Evolutionary conservation across 768 basidiomycete genomes (phyloP).

Genomic region (Xerocomus potaroensis): DNA sequence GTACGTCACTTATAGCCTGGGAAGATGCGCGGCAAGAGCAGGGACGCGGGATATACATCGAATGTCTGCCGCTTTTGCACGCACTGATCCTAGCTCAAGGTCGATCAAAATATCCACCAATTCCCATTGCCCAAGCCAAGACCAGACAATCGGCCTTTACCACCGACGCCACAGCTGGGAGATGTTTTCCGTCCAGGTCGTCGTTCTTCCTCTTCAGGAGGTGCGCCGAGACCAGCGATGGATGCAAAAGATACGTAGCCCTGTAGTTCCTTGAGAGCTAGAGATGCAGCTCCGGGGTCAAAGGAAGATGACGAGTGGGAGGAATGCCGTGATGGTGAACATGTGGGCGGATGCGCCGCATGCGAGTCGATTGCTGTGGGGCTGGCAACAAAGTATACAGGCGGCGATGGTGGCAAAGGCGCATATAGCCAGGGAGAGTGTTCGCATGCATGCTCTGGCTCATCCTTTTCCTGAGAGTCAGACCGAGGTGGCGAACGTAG

Average conservation of each 20-base stretch:
- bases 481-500: constrained; percentile 19
- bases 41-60: constrained; percentile 1
- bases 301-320: constrained; percentile 38
- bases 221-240: constrained; percentile 63
- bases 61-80: constrained; percentile 3
- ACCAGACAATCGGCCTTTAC: constrained; percentile 17
- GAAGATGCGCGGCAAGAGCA: constrained; percentile 6
- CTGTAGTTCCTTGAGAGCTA: constrained; percentile 48
- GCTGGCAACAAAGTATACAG: constrained; percentile 20
- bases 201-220: constrained; percentile 44
- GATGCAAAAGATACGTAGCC: constrained; percentile 69
- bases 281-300: constrained; percentile 60
- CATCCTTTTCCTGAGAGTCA: constrained; percentile 17
- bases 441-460: constrained; percentile 7
- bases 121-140: constrained; percentile 29
- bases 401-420: constrained; percentile 29
- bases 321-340: constrained; percentile 12
- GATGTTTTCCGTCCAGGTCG: constrained; percentile 21
- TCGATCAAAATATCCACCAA: constrained; percentile 30
- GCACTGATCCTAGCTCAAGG: neutral
- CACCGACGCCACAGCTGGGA: constrained; percentile 12
- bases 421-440: constrained; percentile 28
- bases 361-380: constrained; percentile 13
- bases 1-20: constrained; percentile 2
- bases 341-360: constrained; percentile 5